Evolutionary conservation across 1,284 basidiomycete species (phyloP).

Genomic region (Austroboletus niveus): DNA sequence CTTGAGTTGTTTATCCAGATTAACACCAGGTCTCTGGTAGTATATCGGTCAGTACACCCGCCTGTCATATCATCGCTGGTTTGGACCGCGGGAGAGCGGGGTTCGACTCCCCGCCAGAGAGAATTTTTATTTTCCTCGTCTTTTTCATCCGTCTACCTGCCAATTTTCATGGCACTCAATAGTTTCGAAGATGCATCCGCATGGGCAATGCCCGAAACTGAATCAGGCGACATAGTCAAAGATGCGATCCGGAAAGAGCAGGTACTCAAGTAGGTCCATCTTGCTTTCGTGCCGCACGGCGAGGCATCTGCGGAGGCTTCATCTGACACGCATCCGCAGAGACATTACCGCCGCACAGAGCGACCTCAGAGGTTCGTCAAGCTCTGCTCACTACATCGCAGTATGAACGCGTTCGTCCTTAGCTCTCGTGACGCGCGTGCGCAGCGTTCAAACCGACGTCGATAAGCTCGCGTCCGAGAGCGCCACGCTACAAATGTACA

Average conservation of each 20-base stretch:
- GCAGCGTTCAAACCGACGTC: constrained; percentile 68
- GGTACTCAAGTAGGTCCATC: constrained; percentile 48
- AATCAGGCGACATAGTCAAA: constrained; percentile 61
- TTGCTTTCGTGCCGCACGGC: not conserved
- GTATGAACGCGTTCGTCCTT: constrained; percentile 7
- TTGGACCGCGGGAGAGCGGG: constrained; percentile 38
- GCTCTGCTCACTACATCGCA: not conserved
- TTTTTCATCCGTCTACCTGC: too few species aligned
- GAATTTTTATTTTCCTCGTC: not conserved
- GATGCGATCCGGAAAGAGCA: constrained; percentile 73
- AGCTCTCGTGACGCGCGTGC: constrained; percentile 70
- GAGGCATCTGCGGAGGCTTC: not conserved
- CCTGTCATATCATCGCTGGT: constrained; percentile 31
- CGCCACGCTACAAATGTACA: constrained; percentile 82
- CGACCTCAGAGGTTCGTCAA: constrained; percentile 59
- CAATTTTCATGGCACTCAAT: constrained; percentile 44
- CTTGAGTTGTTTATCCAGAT: too few species aligned
- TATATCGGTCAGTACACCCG: constrained; percentile 37
- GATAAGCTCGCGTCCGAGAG: constrained; percentile 77
- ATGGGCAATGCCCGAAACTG: constrained; percentile 54
- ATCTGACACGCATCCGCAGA: constrained; percentile 37
- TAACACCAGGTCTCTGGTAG: constrained; percentile 25
- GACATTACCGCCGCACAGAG: constrained; percentile 72
- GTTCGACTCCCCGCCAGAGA: constrained; percentile 47
- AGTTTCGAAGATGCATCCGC: constrained; percentile 54